A percentile compares a stretch with the other conserved stretches of the same genome.
Conservation (phyloP, 2,329 filamentous ascomycete species). For the Fusarium floridanum region DNA sequence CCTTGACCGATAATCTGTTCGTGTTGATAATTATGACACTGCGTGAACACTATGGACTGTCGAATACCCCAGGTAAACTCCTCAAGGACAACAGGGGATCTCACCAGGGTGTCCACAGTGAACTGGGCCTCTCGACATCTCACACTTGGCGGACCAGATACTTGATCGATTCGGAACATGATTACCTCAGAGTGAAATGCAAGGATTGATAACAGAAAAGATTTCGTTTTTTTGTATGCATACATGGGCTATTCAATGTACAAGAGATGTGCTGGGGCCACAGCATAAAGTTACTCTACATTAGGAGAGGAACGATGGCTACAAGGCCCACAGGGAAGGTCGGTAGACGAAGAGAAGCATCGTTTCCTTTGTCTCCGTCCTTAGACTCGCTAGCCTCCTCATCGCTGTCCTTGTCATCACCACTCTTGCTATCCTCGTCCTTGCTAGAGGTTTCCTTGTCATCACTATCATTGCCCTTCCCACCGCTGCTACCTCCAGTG, state of each 20-base stretch:
- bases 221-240: not conserved
- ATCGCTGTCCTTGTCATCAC: not conserved
- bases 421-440: not conserved
- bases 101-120: no score
- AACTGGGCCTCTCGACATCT: not conserved
- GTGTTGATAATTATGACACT: no score
- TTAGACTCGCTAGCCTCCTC: not conserved
- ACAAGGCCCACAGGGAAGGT: not conserved
- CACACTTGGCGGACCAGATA: not conserved
- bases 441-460: not conserved
- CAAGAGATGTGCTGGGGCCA: not conserved
- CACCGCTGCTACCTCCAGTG: not conserved
- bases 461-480: not conserved
- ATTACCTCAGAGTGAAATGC: not conserved
- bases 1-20: no score
- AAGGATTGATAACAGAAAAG: not conserved
- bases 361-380: not conserved
- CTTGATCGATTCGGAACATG: not conserved
- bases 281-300: not conserved
- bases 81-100: not conserved
- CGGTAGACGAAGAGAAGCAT: not conserved
- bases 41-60: no score
- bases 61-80: not conserved
- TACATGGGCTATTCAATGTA: not conserved
- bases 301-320: not conserved